A percentile compares a stretch with the other conserved stretches of the same genome.
Conservation (phyloP, 805 yeast species). For the Metschnikowia similis region DNA sequence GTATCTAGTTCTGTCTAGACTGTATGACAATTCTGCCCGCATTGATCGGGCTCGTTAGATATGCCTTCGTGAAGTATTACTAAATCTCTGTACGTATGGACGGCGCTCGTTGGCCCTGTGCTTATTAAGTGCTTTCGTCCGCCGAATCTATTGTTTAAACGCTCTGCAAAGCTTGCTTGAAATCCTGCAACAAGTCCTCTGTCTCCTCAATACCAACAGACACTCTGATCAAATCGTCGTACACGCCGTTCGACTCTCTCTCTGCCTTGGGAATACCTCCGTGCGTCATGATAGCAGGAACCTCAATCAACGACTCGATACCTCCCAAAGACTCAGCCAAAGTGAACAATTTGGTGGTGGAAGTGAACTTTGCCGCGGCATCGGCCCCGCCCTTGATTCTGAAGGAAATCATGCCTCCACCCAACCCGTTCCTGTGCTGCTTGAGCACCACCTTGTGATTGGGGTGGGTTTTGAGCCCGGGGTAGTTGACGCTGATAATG, state of each 20-base stretch:
- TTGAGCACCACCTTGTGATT: constrained; percentile 58
- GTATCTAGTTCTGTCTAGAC: too few species aligned
- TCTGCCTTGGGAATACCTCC: constrained; percentile 80
- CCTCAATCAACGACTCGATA: constrained; percentile 78
- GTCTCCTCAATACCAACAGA: constrained; percentile 85
- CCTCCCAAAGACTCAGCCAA: constrained; percentile 91
- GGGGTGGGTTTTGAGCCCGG: constrained; percentile 68
- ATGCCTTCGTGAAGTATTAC: too few species aligned
- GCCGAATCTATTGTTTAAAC: not conserved
- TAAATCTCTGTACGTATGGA: too few species aligned
- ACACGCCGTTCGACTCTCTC: constrained; percentile 78
- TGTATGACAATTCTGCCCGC: too few species aligned
- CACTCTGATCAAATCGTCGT: constrained; percentile 74
- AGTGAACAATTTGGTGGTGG: constrained; percentile 70
- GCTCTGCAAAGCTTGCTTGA: constrained; percentile 59
- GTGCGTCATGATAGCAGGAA: constrained; percentile 90
- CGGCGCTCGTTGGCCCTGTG: too few species aligned
- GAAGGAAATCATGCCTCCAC: constrained; percentile 91
- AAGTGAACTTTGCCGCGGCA: constrained; percentile 71
- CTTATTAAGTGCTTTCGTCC: not conserved
- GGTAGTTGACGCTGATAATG: constrained; percentile 73
- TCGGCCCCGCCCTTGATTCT: constrained; percentile 78
- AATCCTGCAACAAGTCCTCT: constrained; percentile 69
- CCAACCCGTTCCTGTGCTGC: constrained; percentile 81
- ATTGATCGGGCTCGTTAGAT: too few species aligned